Conservation (phyloP, 169 alveolate genomes). For the Plasmodium malariae region DNA sequence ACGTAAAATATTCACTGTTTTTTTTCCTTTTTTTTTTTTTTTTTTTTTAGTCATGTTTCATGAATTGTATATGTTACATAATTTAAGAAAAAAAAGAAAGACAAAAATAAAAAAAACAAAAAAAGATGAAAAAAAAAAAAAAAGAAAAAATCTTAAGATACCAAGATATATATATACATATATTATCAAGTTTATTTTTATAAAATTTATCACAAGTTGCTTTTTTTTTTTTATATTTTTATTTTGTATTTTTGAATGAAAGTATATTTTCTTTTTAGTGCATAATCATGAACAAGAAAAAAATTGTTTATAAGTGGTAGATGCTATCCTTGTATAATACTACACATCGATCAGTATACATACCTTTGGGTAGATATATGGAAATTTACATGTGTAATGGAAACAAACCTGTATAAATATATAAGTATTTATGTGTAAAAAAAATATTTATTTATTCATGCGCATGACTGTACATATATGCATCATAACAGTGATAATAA, state of each 20-base stretch:
- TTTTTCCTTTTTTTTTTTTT: no score
- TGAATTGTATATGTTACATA: background rate
- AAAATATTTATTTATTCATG: conserved; percentile 7
- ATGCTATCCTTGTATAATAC: conserved; percentile 31
- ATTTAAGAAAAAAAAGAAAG: conserved; percentile 5
- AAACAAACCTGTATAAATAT: background rate
- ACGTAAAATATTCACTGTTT: conserved; percentile 12
- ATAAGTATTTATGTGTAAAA: background rate
- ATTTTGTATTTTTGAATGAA: conserved; percentile 20
- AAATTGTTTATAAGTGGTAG: conserved; percentile 30
- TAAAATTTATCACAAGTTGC: background rate
- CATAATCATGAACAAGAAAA: conserved; percentile 14
- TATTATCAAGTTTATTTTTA: conserved; percentile 39
- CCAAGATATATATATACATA: no score
- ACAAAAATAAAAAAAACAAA: conserved; percentile 10
- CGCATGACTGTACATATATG: conserved; percentile 1
- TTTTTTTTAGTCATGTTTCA: background rate
- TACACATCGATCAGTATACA: conserved; percentile 7
- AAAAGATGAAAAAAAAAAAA: conserved; percentile 12
- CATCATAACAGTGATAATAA: background rate
- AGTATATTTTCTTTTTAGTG: conserved; percentile 23
- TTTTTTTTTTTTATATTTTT: conserved; percentile 10
- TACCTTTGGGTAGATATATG: background rate
- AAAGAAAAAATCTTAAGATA: conserved; percentile 29
- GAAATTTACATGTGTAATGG: background rate